Percentiles rank a stretch among this genome's conserved stretches.
Evolutionary conservation across 2,329 filamentous ascomycete genomes (phyloP).

Genomic region (Aspergillus sp.): DNA sequence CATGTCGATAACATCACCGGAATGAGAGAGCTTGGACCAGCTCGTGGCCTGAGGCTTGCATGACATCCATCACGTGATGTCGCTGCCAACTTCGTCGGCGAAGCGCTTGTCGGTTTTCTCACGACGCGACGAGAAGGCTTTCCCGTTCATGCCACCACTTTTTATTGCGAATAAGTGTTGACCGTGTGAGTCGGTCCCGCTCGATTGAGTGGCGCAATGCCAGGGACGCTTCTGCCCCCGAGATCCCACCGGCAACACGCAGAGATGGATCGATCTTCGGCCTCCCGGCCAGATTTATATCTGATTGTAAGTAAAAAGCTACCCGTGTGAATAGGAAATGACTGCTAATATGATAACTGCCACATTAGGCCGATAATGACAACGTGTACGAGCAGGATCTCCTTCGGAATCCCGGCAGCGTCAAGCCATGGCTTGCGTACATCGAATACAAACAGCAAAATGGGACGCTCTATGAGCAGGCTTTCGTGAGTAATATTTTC

Average conservation of each 20-base stretch:
- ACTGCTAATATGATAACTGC: conserved; percentile 34
- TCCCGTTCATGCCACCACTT: conserved; percentile 27
- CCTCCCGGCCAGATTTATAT: conserved; percentile 45
- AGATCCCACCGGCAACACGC: conserved; percentile 46
- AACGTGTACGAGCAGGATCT: conserved; percentile 96
- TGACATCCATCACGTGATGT: conserved; percentile 28
- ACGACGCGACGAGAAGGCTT: conserved; percentile 28
- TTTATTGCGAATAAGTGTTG: conserved; percentile 27
- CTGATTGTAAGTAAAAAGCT: conserved; percentile 41
- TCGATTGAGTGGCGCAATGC: conserved; percentile 48
- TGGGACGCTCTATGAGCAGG: conserved; percentile 81
- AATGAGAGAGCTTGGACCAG: conserved; percentile 25
- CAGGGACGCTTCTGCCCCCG: conserved; percentile 50
- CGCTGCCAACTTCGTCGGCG: conserved; percentile 28
- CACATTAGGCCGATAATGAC: conserved; percentile 74
- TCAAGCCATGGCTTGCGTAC: conserved; percentile 94
- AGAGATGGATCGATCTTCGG: conserved; percentile 43
- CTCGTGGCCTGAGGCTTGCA: conserved; percentile 14
- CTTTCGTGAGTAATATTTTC: conserved; percentile 55
- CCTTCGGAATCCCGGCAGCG: conserved; percentile 76
- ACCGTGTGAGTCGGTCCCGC: conserved; percentile 35
- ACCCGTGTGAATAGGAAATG: conserved; percentile 20
- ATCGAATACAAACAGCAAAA: conserved; percentile 87
- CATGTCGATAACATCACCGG: conserved; percentile 30
- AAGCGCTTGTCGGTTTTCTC: conserved; percentile 16